Conservation (phyloP, 768 basidiomycete genomes). For the Terana coerulea region DNA sequence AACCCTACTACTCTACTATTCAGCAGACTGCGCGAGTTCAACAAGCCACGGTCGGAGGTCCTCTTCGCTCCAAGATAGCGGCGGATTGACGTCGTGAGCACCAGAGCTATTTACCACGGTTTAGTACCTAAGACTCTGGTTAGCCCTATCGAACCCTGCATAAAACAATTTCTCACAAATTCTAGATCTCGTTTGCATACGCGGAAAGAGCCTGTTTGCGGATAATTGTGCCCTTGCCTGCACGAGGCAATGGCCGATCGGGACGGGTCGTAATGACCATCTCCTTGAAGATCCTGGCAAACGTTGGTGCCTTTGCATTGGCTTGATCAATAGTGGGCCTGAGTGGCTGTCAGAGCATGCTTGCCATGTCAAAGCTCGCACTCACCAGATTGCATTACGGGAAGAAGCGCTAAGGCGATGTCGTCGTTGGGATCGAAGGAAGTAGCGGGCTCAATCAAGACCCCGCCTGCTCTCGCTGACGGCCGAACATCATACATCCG, state of each 20-base stretch:
- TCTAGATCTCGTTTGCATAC: slow-evolving; percentile 13
- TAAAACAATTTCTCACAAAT: slow-evolving; percentile 1
- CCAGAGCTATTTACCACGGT: too few relatives aligned
- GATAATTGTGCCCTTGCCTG: slow-evolving; percentile 12
- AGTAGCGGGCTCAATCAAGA: slow-evolving; percentile 11
- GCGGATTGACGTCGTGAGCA: slow-evolving; percentile 6
- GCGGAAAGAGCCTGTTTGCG: slow-evolving; percentile 8
- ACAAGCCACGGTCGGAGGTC: slow-evolving; percentile 11
- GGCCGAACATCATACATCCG: slow-evolving; percentile 15
- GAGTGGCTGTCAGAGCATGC: not conserved
- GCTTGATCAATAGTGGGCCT: slow-evolving; percentile 24
- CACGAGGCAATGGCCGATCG: slow-evolving; percentile 8
- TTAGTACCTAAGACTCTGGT: too few relatives aligned
- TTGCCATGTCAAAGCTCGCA: not conserved
- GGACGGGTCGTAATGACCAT: slow-evolving; percentile 13
- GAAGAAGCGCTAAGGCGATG: slow-evolving; percentile 2
- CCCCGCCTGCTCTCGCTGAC: slow-evolving; percentile 13
- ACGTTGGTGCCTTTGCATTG: slow-evolving; percentile 23
- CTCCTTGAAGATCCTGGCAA: slow-evolving; percentile 30
- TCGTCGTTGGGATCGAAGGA: slow-evolving; percentile 10
- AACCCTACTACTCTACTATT: too few relatives aligned
- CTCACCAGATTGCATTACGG: slow-evolving; percentile 15
- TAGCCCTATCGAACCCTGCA: too few relatives aligned
- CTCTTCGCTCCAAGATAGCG: slow-evolving; percentile 5
- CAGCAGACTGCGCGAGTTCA: slow-evolving; percentile 7